A percentile compares a stretch with the other conserved stretches of the same genome.
These are phyloP conservation scores for Lepraria neglecta DNA, from an alignment of 495 filamentous ascomycete genomes.

Conservation along the genomic window DNA sequence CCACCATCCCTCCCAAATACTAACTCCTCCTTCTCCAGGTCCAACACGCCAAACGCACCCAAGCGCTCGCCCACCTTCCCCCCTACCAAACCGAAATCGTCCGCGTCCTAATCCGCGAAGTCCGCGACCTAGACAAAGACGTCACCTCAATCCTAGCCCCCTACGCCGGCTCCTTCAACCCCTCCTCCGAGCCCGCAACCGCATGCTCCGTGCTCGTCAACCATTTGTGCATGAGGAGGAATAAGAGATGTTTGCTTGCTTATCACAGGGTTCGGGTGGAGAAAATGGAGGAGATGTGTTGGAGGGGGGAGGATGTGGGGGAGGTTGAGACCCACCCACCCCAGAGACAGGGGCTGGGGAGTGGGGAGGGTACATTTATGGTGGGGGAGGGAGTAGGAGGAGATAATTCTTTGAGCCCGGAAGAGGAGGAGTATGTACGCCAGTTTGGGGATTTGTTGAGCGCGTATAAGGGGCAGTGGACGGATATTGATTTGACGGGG, in stretches of 20 bases:
- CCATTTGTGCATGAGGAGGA: constrained; percentile 88
- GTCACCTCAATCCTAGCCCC: constrained; percentile 73
- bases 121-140: constrained; percentile 89
- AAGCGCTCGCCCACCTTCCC: constrained; percentile 78
- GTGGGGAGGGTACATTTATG: constrained; percentile 26
- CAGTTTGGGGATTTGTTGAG: constrained; percentile 88
- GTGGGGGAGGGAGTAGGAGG: constrained; percentile 38
- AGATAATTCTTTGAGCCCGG: constrained; percentile 81
- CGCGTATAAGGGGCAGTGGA: constrained; percentile 98
- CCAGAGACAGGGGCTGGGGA: constrained; percentile 33
- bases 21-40: constrained; percentile 49
- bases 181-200: constrained; percentile 71
- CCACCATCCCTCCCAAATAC: neutral
- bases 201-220: constrained; percentile 87
- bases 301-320: constrained; percentile 76
- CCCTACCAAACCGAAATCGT: constrained; percentile 92
- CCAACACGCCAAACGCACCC: constrained; percentile 94
- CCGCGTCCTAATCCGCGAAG: constrained; percentile 79
- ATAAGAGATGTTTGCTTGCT: constrained; percentile 92
- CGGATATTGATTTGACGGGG: constrained; percentile 93
- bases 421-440: constrained; percentile 94
- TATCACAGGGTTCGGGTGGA: constrained; percentile 88
- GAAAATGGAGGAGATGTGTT: constrained; percentile 90
- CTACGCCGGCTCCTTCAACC: constrained; percentile 79
- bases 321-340: constrained; percentile 38